These are phyloP conservation scores for Tardiomyces depauwii DNA, from an alignment of 1,139 yeast species.

Conservation along the genomic window DNA sequence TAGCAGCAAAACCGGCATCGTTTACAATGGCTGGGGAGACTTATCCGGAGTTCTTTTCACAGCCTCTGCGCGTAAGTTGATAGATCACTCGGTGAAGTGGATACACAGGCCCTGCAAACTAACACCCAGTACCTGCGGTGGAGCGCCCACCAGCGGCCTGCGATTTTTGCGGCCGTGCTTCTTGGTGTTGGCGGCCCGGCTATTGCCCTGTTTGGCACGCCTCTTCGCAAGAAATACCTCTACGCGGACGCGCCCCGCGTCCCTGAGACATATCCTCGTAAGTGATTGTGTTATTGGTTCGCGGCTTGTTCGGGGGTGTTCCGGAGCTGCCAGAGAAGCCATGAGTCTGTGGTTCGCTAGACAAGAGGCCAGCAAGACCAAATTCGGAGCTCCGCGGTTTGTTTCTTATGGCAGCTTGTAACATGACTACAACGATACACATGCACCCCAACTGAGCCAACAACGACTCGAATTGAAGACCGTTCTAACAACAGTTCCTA, in stretches of 20 bases:
- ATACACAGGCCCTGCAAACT: slow-evolving; percentile 10
- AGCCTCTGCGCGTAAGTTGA: background rate
- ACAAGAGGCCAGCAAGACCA: too few species aligned
- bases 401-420: too few species aligned
- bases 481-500: slow-evolving; percentile 15
- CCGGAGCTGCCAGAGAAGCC: too few species aligned
- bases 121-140: slow-evolving; percentile 58
- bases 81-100: too few species aligned
- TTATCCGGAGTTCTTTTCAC: background rate
- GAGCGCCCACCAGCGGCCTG: slow-evolving; percentile 72
- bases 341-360: too few species aligned
- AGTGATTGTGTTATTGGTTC: background rate
- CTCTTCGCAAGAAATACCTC: slow-evolving; percentile 51
- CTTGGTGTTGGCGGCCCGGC: slow-evolving; percentile 63
- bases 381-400: too few species aligned
- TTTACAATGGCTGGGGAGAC: background rate
- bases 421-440: too few species aligned
- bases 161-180: slow-evolving; percentile 56
- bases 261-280: slow-evolving; percentile 55
- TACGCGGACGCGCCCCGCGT: slow-evolving; percentile 59
- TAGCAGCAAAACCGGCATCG: background rate
- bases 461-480: background rate
- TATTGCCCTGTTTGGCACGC: slow-evolving; percentile 47
- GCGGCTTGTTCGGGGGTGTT: too few species aligned
- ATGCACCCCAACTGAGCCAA: too few species aligned